Conservation (phyloP, 768 basidiomycete species). For the Tylopilus sp. region DNA sequence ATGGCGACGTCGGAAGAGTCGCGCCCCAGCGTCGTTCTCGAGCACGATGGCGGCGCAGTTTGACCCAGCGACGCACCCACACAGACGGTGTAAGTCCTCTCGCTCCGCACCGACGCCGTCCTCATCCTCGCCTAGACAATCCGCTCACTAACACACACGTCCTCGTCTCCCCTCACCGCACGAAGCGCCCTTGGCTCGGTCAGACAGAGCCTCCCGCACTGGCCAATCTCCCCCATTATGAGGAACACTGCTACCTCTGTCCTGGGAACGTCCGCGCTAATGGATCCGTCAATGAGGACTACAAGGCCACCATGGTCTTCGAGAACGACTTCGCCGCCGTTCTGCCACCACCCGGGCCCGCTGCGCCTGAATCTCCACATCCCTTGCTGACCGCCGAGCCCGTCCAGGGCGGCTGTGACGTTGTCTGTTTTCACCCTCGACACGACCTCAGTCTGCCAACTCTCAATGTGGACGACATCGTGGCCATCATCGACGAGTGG, state of each 20-base stretch:
- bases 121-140: constrained; percentile 51
- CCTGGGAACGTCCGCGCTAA: constrained; percentile 77
- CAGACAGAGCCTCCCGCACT: constrained; percentile 69
- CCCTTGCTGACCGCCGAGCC: constrained; percentile 64
- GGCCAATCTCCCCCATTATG: constrained; percentile 55
- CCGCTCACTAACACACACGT: constrained; percentile 74
- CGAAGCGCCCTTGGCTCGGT: constrained; percentile 87
- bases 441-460: constrained; percentile 84
- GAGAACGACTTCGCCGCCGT: constrained; percentile 84
- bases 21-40: not conserved
- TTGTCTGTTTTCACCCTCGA: constrained; percentile 80
- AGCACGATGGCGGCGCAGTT: constrained; percentile 36
- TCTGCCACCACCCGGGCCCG: constrained; percentile 58
- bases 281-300: constrained; percentile 65
- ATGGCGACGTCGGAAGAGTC: constrained; percentile 12
- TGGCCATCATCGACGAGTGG: constrained; percentile 71
- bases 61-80: constrained; percentile 61
- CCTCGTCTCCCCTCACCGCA: constrained; percentile 87
- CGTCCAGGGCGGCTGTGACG: constrained; percentile 82
- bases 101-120: not conserved
- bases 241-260: constrained; percentile 80
- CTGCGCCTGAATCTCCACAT: constrained; percentile 48
- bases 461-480: constrained; percentile 55
- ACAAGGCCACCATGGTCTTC: constrained; percentile 67
- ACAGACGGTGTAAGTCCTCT: constrained; percentile 58